Evolutionary conservation across 805 yeast genomes (phyloP).

Genomic region (Huiozyma naganishii): DNA sequence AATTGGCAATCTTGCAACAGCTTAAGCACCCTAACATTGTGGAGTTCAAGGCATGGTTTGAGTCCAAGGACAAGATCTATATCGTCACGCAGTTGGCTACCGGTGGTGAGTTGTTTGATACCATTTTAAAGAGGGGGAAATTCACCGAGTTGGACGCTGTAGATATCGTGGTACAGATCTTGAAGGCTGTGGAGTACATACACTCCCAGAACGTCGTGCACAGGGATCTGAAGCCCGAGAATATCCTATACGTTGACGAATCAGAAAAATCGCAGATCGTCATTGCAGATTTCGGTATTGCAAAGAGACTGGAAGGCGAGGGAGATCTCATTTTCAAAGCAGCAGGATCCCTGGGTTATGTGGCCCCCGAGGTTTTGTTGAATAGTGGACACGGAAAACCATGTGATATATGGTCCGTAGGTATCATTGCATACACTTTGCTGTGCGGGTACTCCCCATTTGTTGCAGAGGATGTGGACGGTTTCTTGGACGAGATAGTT

Average conservation of each 20-base stretch:
- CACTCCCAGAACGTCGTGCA: slow-evolving; percentile 77
- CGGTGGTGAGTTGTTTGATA: slow-evolving; percentile 90
- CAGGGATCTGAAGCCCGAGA: slow-evolving; percentile 91
- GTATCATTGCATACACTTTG: slow-evolving; percentile 83
- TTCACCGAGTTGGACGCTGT: slow-evolving; percentile 89
- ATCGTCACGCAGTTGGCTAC: slow-evolving; percentile 90
- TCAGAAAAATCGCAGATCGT: slow-evolving; percentile 64
- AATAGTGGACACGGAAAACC: slow-evolving; percentile 87
- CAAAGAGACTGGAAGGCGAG: slow-evolving; percentile 54
- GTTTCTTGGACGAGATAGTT: slow-evolving; percentile 70
- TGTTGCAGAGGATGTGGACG: slow-evolving; percentile 69
- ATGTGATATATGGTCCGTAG: slow-evolving; percentile 93
- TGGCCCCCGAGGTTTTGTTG: slow-evolving; percentile 87
- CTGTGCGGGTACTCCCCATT: slow-evolving; percentile 91
- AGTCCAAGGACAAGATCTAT: slow-evolving; percentile 81
- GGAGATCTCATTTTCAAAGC: slow-evolving; percentile 55
- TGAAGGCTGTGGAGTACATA: slow-evolving; percentile 68
- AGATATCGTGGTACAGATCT: slow-evolving; percentile 56
- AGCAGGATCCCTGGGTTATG: slow-evolving; percentile 93
- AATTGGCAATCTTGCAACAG: slow-evolving; percentile 55
- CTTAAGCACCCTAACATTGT: slow-evolving; percentile 80
- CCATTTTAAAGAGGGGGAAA: slow-evolving; percentile 69
- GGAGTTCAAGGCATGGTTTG: slow-evolving; percentile 87
- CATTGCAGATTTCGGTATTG: slow-evolving; percentile 93
- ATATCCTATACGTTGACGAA: slow-evolving; percentile 55